Conservation (phyloP, 371 early-diverging fungal species). For the Haplosporangium sp. region DNA sequence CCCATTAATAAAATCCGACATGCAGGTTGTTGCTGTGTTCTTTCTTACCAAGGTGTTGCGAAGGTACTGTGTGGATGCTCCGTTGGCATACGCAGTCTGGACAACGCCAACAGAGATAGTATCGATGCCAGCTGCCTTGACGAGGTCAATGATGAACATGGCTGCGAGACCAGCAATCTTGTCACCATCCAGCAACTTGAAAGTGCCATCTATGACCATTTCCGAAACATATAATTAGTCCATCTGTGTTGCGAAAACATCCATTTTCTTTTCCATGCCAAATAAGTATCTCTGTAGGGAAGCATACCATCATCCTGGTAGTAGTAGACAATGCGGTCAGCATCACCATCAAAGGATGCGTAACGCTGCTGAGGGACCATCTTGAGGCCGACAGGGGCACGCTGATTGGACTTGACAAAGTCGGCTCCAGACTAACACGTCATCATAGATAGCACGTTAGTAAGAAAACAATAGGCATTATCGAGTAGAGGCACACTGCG, state of each 20-base stretch:
- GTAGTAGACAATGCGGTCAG: conserved; percentile 98
- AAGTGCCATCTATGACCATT: conserved; percentile 66
- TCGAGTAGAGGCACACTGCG: not conserved
- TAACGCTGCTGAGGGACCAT: conserved; percentile 77
- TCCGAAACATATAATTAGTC: not conserved
- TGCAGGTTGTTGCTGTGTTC: too few relatives aligned
- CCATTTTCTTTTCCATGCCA: too few relatives aligned
- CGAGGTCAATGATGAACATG: conserved; percentile 89
- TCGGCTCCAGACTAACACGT: conserved; percentile 93
- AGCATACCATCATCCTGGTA: conserved; percentile 75
- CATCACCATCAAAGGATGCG: conserved; percentile 98
- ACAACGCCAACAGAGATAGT: conserved; percentile 94
- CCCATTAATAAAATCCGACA: too few relatives aligned
- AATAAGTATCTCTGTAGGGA: too few relatives aligned
- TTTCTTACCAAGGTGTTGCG: conserved; percentile 78
- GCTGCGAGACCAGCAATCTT: conserved; percentile 96
- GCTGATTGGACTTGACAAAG: conserved; percentile 93
- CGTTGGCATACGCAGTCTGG: conserved; percentile 99
- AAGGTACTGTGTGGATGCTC: conserved; percentile 94
- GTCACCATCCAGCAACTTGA: conserved; percentile 97
- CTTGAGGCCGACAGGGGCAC: conserved; percentile 77
- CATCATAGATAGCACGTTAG: too few relatives aligned
- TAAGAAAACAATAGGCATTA: too few relatives aligned
- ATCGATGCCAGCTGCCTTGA: conserved; percentile 79
- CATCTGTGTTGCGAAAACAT: not conserved